phyloP scores from a whole-genome alignment of 345 rosid species.

The Populus davidiana region DNA sequence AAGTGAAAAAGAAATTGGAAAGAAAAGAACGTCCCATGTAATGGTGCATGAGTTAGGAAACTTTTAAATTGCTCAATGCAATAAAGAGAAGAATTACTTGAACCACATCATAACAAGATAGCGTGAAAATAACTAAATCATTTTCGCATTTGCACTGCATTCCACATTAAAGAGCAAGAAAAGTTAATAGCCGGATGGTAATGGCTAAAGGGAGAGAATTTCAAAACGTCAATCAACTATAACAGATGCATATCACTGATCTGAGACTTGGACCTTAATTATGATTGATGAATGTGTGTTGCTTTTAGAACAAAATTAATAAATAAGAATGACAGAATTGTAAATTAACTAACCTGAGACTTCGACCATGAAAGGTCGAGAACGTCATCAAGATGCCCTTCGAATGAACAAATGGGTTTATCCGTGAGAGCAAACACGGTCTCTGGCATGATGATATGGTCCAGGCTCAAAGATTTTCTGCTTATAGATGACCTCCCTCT shows the following conservation, averaged over 20 bases:
- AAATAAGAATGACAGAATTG: background rate
- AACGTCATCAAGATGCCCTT: conserved; percentile 79
- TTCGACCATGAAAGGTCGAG: conserved; percentile 99
- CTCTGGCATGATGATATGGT: conserved; percentile 64
- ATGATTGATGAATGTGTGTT: background rate
- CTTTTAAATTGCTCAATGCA: background rate
- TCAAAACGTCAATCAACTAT: background rate
- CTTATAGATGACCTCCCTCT: conserved; percentile 70
- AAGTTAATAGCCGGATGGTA: background rate
- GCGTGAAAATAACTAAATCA: background rate
- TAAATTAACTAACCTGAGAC: conserved; percentile 64
- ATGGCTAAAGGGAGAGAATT: background rate
- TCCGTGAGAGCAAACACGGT: conserved; percentile 78
- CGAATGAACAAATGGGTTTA: conserved; percentile 83
- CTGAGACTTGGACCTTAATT: background rate
- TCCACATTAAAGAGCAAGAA: background rate
- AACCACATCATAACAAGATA: background rate
- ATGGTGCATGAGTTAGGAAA: background rate
- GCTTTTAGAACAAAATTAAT: background rate
- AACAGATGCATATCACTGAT: no score
- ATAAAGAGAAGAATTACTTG: background rate
- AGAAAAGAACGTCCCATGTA: background rate
- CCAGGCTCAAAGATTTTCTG: conserved; percentile 80
- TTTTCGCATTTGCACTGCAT: background rate
- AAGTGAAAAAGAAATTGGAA: background rate